Evolutionary conservation across 2,329 filamentous ascomycete species (phyloP).

Genomic region (Aschersonia sp.): DNA sequence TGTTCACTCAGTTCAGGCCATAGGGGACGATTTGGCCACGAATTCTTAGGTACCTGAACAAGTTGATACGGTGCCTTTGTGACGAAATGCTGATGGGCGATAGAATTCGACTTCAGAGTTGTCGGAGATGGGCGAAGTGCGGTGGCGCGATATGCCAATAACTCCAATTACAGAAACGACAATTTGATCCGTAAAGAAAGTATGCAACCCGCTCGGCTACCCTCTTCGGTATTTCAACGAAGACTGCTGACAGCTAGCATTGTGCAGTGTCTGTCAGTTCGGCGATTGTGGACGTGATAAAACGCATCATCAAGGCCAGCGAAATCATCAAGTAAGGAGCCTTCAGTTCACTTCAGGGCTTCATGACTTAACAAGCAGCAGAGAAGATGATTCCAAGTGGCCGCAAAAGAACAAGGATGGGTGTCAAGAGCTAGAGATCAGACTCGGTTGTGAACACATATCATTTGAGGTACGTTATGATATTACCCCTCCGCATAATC

Average conservation of each 20-base stretch:
- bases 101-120: constrained; percentile 93
- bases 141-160: constrained; percentile 93
- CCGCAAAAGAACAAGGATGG: constrained; percentile 99
- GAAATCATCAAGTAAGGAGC: constrained; percentile 76
- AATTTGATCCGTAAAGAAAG: constrained; percentile 99
- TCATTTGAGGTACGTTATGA: constrained; percentile 70
- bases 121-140: constrained; percentile 88
- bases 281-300: constrained; percentile 82
- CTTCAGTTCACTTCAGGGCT: neutral
- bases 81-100: neutral
- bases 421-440: constrained; percentile 89
- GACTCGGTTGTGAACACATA: constrained; percentile 88
- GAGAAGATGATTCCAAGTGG: constrained; percentile 97
- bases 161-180: constrained; percentile 98
- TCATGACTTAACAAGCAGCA: constrained; percentile 18
- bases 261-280: constrained; percentile 84
- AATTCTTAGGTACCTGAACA: constrained; percentile 64
- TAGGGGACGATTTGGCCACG: constrained; percentile 92
- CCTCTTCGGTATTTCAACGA: neutral
- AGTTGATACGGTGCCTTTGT: neutral
- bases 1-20: constrained; percentile 65
- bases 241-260: neutral
- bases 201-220: constrained; percentile 21
- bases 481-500: neutral
- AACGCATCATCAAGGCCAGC: constrained; percentile 90